Conservation (phyloP, 176 grass and related monocot genomes). For the Ananas comosus region DNA sequence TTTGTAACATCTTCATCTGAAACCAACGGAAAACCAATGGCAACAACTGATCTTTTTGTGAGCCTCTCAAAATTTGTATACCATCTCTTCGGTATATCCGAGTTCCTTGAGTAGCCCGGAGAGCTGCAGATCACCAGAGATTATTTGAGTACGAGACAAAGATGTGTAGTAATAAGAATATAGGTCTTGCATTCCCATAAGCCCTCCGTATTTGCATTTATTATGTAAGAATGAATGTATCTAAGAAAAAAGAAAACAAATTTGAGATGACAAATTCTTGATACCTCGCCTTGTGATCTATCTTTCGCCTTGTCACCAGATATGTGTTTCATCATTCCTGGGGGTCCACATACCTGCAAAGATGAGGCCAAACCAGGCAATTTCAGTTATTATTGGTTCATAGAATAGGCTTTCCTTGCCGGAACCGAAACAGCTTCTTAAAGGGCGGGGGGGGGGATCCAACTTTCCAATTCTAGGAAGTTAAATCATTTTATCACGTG, state of each 20-base stretch:
- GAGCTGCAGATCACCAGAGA: slow-evolving; percentile 34
- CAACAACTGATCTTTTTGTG: background rate
- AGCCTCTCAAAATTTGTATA: slow-evolving; percentile 84
- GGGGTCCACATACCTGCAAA: slow-evolving; percentile 83
- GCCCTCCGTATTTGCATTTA: background rate
- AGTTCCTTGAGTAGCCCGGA: slow-evolving; percentile 74
- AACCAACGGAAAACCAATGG: background rate
- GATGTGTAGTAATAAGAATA: background rate
- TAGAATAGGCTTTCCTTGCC: background rate
- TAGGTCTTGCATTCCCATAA: background rate
- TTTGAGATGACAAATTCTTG: background rate
- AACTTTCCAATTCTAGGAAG: too few relatives aligned
- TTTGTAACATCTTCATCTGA: background rate
- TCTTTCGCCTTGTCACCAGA: slow-evolving; percentile 86
- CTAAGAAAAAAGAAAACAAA: slow-evolving; percentile 5
- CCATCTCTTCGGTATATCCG: slow-evolving; percentile 72
- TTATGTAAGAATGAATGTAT: slow-evolving; percentile 1
- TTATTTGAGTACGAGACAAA: slow-evolving; percentile 1
- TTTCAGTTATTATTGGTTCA: background rate
- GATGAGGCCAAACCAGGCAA: slow-evolving; percentile 10
- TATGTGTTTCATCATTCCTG: slow-evolving; percentile 95
- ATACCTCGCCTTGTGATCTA: slow-evolving; percentile 85
- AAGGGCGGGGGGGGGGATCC: too few relatives aligned
- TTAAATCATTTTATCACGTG: background rate
- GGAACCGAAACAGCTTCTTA: background rate